Base-by-base conservation (phyloP, 2,329 filamentous ascomycete genomes). In the Cladosporium sp. region DNA sequence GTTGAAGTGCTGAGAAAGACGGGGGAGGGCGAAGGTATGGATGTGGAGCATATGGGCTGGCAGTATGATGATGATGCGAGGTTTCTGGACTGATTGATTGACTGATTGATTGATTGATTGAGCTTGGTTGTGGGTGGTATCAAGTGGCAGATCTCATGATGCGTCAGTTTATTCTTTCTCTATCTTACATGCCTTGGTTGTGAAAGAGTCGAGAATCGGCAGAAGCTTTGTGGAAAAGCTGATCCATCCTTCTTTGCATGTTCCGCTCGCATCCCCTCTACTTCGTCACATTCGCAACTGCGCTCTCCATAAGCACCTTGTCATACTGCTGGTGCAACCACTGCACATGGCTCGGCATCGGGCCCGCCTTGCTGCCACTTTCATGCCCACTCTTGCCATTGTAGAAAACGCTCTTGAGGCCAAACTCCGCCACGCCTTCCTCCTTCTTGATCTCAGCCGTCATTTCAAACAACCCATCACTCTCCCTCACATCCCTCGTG, bases 381-480 rank as follows among this genome's bases (percentile, higher is more conserved):
- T 75, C 79, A 22, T 59, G 59, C 12, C 64, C 66, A 47, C 64
- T 61, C 47, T 77, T 61, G 0, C 82, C 81, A 65, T 82, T 77
- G 69, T 77, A 88, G 79, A 80, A 89, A 66, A 76, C 78, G 74
- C 83, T 87, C 80, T 88, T 89, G 57, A 90, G 74, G 2, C 79
- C 76, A 63, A 89, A 82, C 70, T 88, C 85, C 2, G 82, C 87
- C 60, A 85, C 80, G 12, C 80, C 80, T 36, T 81, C 75, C 5
- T 82, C 78, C 66, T 79, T 77, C 72, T 89, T 84, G 15, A 88
- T 73, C 12, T 78, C 76, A 3, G 84, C 85, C 17, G 78, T 79
- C 67, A 89, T 86, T 70, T 87, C 80, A 63, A 89, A 88, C 25
- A 89, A 74, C 0, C 87, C 87, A 66, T 90, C 87, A 1, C 80